Base-by-base conservation (phyloP, 306 rosid genomes). In the Gillenia trifoliata region DNA sequence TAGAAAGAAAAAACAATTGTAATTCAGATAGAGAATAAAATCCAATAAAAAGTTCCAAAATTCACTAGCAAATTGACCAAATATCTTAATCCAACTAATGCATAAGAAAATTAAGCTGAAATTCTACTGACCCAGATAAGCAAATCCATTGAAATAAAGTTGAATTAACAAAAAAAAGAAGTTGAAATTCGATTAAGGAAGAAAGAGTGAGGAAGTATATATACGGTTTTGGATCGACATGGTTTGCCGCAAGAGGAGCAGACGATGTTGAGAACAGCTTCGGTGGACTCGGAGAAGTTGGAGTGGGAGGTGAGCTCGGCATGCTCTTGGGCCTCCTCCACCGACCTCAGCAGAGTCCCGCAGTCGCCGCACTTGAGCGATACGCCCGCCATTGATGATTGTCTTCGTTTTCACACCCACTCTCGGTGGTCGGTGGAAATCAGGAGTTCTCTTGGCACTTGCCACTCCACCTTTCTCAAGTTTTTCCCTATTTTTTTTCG, bases 281-380 rank as follows among this genome's bases (percentile, higher is more conserved):
- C 96, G 56, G 96, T 90, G 67, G 97, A 94, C 82, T 92, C 99
- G n/a, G 95, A 83, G 89, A 94, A 94, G 84, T 88, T 92, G 82
- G 95, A 88, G 88, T 94, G 99, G 59, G 94, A 84, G 79, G 99
- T 92, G 65, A 88, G 96, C 63, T 94, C 95, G 1, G 97, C 96
- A 70, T 92, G 99, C 38, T 92, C 89, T 82, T 90, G 92, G 17
- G 96, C 99, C 87, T 94, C 99, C 78, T 92, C 88, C 0, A 92
- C 91, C 43, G 95, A 92, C 80, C 84, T 84, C 77, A 94, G 76
- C 8, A 94, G 88, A n/a, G 89, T 77, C 0, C 99, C 99, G 26
- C 99, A 94, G 73, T 94, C 99, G 0, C 96, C 97, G 75, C 98
- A 94, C 96, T 91, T 59, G 34, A 94, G 96, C 45, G 98, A 94